Evolutionary conservation across 805 yeast species (phyloP), one percentile per base, ranked within the genome.

Genomic region (Saccharomyces kudriavzevii): DNA sequence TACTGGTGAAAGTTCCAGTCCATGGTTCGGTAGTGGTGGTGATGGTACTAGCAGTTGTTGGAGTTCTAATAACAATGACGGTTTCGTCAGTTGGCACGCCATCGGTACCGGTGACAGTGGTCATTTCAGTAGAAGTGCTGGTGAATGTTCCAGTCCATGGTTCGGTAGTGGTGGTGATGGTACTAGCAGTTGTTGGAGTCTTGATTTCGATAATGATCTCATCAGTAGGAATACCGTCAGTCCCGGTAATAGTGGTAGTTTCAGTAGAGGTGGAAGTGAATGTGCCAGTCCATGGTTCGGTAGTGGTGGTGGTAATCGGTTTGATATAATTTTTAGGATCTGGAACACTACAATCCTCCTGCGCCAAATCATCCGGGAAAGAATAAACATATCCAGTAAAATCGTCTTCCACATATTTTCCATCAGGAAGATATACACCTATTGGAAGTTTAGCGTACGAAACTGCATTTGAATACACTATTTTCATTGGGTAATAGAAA

Each of bases 401-500:
- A 35, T 54, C 48, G 22, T 48, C 51, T 9, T 29, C 17, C n/a
- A 50, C 30, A 17, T 22, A 24, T 11, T 35, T 52, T n/a, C 54
- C 54, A 50, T 53, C 55, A 1, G 62, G 62, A 17, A 52, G 26
- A 10, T 54, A 49, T 5, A 57, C 24, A 31, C 35, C 14, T 14
- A 30, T 30, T 13, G 35, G 35, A 30, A 30, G 35, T 14, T n/a
- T 30, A 13, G 17, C 35, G 17, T 17, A 30, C 2, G 35, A 30
- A 13, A 30, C 48, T 24, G 54, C 50, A 47, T 60, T 60, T 9
- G 54, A 52, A 40, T 52, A 62, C 1, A 58, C 60, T 26, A 62
- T 40, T 48, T 54, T 60, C 13, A 62, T 45, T 17, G 66, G 63
- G 26, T 60, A 60, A 35, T 58, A 55, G 17, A 47, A 50, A 27